Evolutionary conservation across 768 basidiomycete species (phyloP).

Genomic region (Dacryopinax spathularia): DNA sequence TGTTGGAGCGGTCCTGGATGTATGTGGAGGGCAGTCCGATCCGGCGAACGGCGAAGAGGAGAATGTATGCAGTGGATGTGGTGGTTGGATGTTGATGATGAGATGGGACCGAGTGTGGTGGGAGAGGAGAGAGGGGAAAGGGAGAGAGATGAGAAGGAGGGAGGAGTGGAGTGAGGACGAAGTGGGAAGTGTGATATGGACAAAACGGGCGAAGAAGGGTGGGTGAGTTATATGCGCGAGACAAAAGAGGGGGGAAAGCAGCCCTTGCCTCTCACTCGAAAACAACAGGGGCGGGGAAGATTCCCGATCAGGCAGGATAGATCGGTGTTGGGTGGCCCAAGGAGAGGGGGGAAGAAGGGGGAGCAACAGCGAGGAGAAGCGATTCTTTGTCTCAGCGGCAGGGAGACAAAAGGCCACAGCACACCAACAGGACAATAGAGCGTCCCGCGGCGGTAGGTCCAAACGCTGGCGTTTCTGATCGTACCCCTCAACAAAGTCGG

Average conservation of each 20-base stretch:
- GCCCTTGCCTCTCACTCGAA: no score
- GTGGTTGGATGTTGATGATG: no score
- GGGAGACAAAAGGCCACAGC: slow-evolving; percentile 1
- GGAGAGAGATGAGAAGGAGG: neutral
- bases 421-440: neutral
- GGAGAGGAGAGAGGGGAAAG: neutral
- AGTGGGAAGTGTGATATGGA: neutral
- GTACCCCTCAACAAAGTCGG: neutral
- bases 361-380: neutral
- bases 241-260: slow-evolving; percentile 1
- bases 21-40: slow-evolving; percentile 3
- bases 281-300: no score
- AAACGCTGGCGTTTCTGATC: neutral
- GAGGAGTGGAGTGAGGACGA: neutral
- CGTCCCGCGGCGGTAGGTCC: neutral
- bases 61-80: neutral
- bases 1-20: neutral
- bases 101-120: no score
- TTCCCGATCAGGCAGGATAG: no score
- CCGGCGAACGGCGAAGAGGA: slow-evolving; percentile 2
- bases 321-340: no score
- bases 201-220: neutral
- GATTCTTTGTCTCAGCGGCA: neutral
- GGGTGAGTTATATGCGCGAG: neutral
- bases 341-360: neutral